Percentiles rank a stretch among this genome's conserved stretches.
Conservation (phyloP, 495 filamentous ascomycete genomes). For the Evernia prunastri region DNA sequence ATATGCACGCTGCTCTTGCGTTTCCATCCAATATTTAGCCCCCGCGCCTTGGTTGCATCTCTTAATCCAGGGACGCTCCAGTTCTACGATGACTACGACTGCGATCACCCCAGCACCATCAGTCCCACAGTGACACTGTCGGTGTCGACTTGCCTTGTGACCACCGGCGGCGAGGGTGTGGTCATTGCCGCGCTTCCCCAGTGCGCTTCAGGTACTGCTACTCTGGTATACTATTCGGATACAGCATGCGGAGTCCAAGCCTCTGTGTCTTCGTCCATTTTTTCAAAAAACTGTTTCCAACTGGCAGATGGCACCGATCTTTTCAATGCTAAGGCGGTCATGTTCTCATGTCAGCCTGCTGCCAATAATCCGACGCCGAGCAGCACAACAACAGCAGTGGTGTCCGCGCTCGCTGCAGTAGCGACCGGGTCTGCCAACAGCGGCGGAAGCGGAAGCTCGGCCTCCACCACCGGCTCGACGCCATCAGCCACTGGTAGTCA, state of each 20-base stretch:
- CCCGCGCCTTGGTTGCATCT: neutral
- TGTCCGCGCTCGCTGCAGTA: slow-evolving; percentile 6
- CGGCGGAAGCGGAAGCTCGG: neutral
- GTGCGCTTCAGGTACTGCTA: neutral
- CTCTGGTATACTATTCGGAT: slow-evolving; percentile 7
- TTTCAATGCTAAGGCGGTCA: slow-evolving; percentile 3
- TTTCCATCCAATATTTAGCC: slow-evolving; percentile 7
- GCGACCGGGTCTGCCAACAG: neutral
- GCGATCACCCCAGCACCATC: slow-evolving; percentile 1
- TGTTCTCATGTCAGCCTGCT: slow-evolving; percentile 9
- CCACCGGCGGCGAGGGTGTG: neutral
- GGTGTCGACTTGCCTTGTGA: slow-evolving; percentile 1
- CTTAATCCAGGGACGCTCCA: neutral
- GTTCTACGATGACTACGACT: neutral
- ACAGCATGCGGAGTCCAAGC: slow-evolving; percentile 6
- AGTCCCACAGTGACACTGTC: neutral
- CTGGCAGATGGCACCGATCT: neutral
- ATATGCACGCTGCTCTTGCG: neutral
- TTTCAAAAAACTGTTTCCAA: neutral
- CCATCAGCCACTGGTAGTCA: neutral
- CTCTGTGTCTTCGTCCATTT: neutral
- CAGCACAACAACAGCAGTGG: neutral
- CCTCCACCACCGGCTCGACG: neutral
- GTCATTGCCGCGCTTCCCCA: neutral
- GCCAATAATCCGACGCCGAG: slow-evolving; percentile 1